Percentiles rank a stretch among this genome's conserved stretches.
Conservation (phyloP, 345 rosid species). For the Capsella bursapastoris region DNA sequence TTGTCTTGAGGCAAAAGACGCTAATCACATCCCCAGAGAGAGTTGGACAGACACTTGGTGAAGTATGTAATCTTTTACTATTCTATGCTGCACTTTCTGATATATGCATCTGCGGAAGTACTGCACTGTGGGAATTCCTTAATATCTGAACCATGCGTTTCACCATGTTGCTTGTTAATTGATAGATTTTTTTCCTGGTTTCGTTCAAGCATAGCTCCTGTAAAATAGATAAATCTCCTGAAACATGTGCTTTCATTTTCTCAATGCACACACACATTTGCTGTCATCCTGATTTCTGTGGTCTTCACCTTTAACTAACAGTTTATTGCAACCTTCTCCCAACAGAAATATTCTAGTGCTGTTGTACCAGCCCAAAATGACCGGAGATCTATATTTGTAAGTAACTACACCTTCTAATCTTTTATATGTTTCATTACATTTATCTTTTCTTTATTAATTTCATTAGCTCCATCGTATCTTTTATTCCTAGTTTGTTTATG, state of each 20-base stretch:
- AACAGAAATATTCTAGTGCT: slow-evolving; percentile 66
- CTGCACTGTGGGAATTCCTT: slow-evolving; percentile 18
- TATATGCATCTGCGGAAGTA: slow-evolving; percentile 23
- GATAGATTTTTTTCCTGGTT: slow-evolving; percentile 1
- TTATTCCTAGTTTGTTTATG: slow-evolving; percentile 23
- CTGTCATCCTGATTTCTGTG: slow-evolving; percentile 14
- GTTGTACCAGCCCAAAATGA: slow-evolving; percentile 55
- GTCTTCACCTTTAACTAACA: slow-evolving; percentile 21
- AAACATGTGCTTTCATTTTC: slow-evolving; percentile 10
- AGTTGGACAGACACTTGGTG: slow-evolving; percentile 58
- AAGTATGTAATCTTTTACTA: slow-evolving; percentile 59
- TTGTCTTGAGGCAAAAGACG: slow-evolving; percentile 76
- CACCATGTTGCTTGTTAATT: slow-evolving; percentile 9
- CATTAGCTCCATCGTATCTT: slow-evolving; percentile 2
- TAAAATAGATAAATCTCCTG: slow-evolving; percentile 7
- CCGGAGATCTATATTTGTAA: slow-evolving; percentile 69
- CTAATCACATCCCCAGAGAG: slow-evolving; percentile 59
- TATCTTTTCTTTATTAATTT: slow-evolving; percentile 11
- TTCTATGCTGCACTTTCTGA: slow-evolving; percentile 29
- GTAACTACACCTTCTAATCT: slow-evolving; percentile 39
- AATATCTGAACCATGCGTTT: slow-evolving; percentile 20
- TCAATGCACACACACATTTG: neutral
- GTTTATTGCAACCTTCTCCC: slow-evolving; percentile 23
- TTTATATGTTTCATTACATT: slow-evolving; percentile 24
- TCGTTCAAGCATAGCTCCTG: slow-evolving; percentile 1